Conservation (phyloP, 2,329 filamentous ascomycete genomes). For the Alternaria sp. region DNA sequence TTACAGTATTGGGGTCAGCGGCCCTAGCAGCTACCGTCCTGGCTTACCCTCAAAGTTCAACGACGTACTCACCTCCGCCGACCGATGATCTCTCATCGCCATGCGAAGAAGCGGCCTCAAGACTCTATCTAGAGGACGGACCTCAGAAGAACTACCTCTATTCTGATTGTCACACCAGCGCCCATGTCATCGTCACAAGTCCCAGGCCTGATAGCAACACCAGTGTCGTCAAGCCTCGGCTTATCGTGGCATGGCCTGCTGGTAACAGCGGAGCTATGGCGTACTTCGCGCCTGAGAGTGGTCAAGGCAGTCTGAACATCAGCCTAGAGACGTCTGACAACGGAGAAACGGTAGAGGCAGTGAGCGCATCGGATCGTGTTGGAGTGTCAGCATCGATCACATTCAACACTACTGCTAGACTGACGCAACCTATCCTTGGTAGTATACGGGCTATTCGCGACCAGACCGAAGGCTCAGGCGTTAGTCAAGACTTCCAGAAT, state of each 20-base stretch:
- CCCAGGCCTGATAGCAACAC: conserved; percentile 62
- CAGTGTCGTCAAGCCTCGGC: conserved; percentile 62
- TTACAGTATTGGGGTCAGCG: not conserved
- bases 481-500: conserved; percentile 62
- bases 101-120: conserved; percentile 21
- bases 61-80: not conserved
- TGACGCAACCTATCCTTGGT: conserved; percentile 65
- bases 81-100: not conserved
- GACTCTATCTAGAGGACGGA: conserved; percentile 59
- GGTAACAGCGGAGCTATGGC: conserved; percentile 67
- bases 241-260: conserved; percentile 68
- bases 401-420: conserved; percentile 64
- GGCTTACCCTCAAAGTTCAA: not conserved
- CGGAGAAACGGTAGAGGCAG: conserved; percentile 55
- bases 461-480: conserved; percentile 64
- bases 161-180: conserved; percentile 66
- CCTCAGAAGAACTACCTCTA: conserved; percentile 72
- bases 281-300: conserved; percentile 63
- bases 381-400: conserved; percentile 62
- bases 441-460: conserved; percentile 69
- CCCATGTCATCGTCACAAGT: conserved; percentile 67
- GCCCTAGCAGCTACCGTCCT: not conserved
- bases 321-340: conserved; percentile 57
- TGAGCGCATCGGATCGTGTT: conserved; percentile 54
- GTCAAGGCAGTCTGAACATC: conserved; percentile 62